Evolutionary conservation across 495 filamentous ascomycete species (phyloP).

Genomic region (Xylaria venustula): DNA sequence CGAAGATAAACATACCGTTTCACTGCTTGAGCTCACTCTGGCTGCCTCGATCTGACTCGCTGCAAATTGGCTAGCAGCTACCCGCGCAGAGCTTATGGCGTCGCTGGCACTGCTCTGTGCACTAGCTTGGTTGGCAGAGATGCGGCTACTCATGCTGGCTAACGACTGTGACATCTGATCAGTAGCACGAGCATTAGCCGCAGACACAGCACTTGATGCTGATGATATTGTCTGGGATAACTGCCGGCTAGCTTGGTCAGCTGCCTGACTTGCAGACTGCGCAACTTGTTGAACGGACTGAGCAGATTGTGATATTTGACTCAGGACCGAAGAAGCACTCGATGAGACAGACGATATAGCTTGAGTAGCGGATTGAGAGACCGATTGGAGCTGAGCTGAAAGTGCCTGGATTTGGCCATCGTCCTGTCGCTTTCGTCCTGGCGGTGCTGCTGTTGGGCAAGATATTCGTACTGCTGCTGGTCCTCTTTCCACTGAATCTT

Average conservation of each 20-base stretch:
- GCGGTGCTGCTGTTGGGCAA: slow-evolving; percentile 17
- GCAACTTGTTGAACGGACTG: slow-evolving; percentile 28
- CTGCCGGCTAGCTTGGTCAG: slow-evolving; percentile 37
- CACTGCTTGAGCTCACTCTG: slow-evolving; percentile 31
- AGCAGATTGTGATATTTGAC: slow-evolving; percentile 27
- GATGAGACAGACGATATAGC: slow-evolving; percentile 34
- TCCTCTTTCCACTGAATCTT: slow-evolving; percentile 16
- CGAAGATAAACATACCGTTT: slow-evolving; percentile 25
- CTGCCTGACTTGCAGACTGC: slow-evolving; percentile 33
- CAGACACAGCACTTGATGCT: slow-evolving; percentile 32
- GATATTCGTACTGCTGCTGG: slow-evolving; percentile 18
- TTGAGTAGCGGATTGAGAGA: slow-evolving; percentile 36
- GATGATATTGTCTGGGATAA: slow-evolving; percentile 31
- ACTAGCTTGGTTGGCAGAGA: slow-evolving; percentile 17
- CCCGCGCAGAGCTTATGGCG: slow-evolving; percentile 20
- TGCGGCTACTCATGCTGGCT: slow-evolving; percentile 27
- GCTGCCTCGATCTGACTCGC: slow-evolving; percentile 34
- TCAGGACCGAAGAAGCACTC: slow-evolving; percentile 29
- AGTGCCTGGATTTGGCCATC: slow-evolving; percentile 41
- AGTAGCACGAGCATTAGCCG: slow-evolving; percentile 25
- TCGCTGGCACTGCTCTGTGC: slow-evolving; percentile 26
- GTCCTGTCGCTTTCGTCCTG: slow-evolving; percentile 34
- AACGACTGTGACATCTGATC: slow-evolving; percentile 20
- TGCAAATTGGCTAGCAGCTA: slow-evolving; percentile 31
- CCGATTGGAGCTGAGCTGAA: slow-evolving; percentile 31